Evolutionary conservation across 306 rosid genomes (phyloP), one percentile per base, ranked within the genome.

Genomic region (Malus fusca): DNA sequence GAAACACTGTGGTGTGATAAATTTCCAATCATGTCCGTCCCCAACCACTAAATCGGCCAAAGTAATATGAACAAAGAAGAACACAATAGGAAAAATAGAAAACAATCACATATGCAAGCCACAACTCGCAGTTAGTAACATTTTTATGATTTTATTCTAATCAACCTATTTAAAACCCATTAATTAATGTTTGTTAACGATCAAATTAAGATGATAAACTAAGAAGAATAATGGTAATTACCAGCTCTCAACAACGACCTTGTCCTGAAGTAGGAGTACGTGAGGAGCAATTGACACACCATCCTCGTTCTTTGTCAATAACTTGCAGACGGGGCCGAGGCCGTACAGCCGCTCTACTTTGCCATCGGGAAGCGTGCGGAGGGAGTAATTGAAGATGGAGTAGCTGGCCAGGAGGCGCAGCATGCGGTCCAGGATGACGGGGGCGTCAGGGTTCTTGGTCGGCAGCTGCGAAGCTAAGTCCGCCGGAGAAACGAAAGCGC

Each of bases 161-260:
- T 13, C 18, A 4, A 46, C 52, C 52, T 13, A 4, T 46, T 46
- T 13, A 46, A 46, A 46, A 1, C 52, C 52, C 14, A 44, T 44
- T 44, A 44, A 44, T 44, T 44, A 12, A 12, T 46, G 18, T 46
- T 46, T 46, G 18, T 13, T 46, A 46, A 46, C 14, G 53, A 46
- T 46, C 53, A 14, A 14, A 46, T 33, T 11, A 14, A 14, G 43
- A 67, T 19, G 6, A 40, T 46, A 43, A 64, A 7, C 22, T n/a
- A 3, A 9, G 15, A 2, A 48, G 26, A 52, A 15, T 14, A 8
- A 8, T 55, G 61, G 10, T 21, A 55, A 19, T 66, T 89, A 93
- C 98, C 98, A 94, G 90, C 96, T 94, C 84, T 94, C 99, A 92
- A 95, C 83, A 84, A 92, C 93, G 43, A 95, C 84, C 78, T 92